Base-by-base conservation (phyloP, 495 filamentous ascomycete genomes). In the Penicillium ucsense region DNA sequence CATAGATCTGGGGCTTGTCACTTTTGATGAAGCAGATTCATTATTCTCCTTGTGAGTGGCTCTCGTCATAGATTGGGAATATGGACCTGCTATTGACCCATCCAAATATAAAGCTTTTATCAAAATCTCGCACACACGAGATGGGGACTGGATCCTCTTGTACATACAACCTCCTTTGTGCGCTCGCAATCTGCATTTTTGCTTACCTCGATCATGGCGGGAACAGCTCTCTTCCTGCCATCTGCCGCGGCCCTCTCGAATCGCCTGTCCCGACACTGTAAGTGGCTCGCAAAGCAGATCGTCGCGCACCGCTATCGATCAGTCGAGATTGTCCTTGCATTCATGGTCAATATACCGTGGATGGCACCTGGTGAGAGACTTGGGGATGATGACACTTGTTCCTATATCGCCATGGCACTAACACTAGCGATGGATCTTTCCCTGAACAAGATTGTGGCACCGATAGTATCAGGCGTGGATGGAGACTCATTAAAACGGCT, bases 271-370 rank as follows among this genome's bases (percentile, higher is more conserved):
- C 73, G 73, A 44, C 83, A 86, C 56, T 78, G 78, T 56, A 84
- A 81, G 50, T 68, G 66, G 38, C 73, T 87, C 8, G 83, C 80
- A 0, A 74, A 79, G 32, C 71, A 75, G 20, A 72, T 85, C 28
- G 77, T 82, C 35, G 59, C 67, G 0, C 68, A 78, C 36, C 73
- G 82, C 3, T 70, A 78, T 52, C 75, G 78, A 34, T 87, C 84
- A 5, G 80, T 83, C 6, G 84, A 87, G 57, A 85, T 87, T 46
- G 76, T 87, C 4, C 58, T 87, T 9, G 84, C 80, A 3, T 87
- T 85, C 50, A 84, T 86, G 80, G 75, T 83, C n/a, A 85, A 86
- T 52, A 75, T 87, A 28, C 83, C 84, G 8, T 87, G 84, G 84
- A 85, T 87, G 76, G 72, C 78, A 8, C 81, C 83, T 0, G 82